Evolutionary conservation across 2,329 filamentous ascomycete species (phyloP).

Genomic region (Bimuria novae-zelandiae): DNA sequence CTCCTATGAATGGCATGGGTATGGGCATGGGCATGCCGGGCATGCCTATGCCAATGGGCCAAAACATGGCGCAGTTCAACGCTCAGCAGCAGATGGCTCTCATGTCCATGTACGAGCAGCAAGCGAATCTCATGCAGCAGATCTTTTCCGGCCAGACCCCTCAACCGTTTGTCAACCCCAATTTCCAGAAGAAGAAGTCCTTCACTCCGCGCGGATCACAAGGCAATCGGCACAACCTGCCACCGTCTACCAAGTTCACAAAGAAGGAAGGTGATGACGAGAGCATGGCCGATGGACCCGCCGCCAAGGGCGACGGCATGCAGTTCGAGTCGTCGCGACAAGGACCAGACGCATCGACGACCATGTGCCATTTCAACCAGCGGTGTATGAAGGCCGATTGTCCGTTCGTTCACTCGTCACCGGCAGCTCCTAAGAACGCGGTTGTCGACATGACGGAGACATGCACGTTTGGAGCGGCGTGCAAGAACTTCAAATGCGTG

Average conservation of each 20-base stretch:
- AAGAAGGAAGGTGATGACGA: slow-evolving; percentile 51
- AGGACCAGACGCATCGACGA: slow-evolving; percentile 64
- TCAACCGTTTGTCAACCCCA: slow-evolving; percentile 58
- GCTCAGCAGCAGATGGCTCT: slow-evolving; percentile 74
- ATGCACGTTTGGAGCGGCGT: slow-evolving; percentile 85
- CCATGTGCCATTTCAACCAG: slow-evolving; percentile 86
- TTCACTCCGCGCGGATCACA: slow-evolving; percentile 61
- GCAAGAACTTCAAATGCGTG: slow-evolving; percentile 94
- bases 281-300: slow-evolving; percentile 42
- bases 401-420: slow-evolving; percentile 92
- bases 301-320: slow-evolving; percentile 49
- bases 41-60: slow-evolving; percentile 43
- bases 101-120: slow-evolving; percentile 80
- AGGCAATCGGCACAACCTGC: slow-evolving; percentile 53
- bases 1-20: slow-evolving; percentile 42
- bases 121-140: slow-evolving; percentile 63
- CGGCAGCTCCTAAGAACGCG: slow-evolving; percentile 77
- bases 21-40: slow-evolving; percentile 40
- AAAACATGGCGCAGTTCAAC: slow-evolving; percentile 60
- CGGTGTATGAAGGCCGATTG: slow-evolving; percentile 88
- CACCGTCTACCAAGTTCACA: slow-evolving; percentile 57
- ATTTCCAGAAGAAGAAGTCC: slow-evolving; percentile 61
- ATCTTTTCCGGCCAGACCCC: slow-evolving; percentile 48
- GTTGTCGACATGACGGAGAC: slow-evolving; percentile 78
- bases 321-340: slow-evolving; percentile 69